Evolutionary conservation across 108 stramenopile species (phyloP).

Genomic region (Cyclotella sp.): DNA sequence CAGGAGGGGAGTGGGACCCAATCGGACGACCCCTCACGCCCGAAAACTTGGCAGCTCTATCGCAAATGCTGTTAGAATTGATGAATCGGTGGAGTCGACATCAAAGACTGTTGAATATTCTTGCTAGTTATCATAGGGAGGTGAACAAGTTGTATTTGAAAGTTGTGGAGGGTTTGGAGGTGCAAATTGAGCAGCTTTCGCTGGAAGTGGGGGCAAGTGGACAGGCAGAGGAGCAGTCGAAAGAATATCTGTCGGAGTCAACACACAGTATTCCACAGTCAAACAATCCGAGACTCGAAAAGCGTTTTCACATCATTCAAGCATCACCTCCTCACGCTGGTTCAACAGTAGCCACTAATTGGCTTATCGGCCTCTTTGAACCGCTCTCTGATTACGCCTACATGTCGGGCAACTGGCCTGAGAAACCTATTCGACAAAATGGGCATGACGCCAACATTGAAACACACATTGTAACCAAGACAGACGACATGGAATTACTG

Average conservation of each 20-base stretch:
- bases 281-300: constrained; percentile 1
- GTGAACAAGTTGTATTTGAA: constrained; percentile 35
- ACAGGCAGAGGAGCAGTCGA: not conserved
- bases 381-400: constrained; percentile 29
- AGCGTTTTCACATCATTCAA: constrained; percentile 45
- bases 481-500: constrained; percentile 36
- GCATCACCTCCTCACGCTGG: constrained; percentile 38
- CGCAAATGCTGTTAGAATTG: constrained; percentile 37
- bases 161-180: constrained; percentile 22
- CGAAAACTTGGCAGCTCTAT: constrained; percentile 28
- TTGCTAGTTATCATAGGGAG: constrained; percentile 38
- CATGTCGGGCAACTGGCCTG: constrained; percentile 35
- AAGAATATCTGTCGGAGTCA: not conserved
- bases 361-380: constrained; percentile 51
- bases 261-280: not conserved
- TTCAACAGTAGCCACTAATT: constrained; percentile 34
- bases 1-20: constrained; percentile 17
- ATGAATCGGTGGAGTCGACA: constrained; percentile 50
- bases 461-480: constrained; percentile 35
- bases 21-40: constrained; percentile 32
- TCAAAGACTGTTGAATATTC: constrained; percentile 40
- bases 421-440: constrained; percentile 24
- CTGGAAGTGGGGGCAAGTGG: not conserved
- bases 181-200: not conserved
- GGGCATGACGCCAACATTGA: constrained; percentile 25